These are phyloP conservation scores for Zopfia rhizophila DNA, from an alignment of 2,329 filamentous ascomycete species.

Conservation along the genomic window DNA sequence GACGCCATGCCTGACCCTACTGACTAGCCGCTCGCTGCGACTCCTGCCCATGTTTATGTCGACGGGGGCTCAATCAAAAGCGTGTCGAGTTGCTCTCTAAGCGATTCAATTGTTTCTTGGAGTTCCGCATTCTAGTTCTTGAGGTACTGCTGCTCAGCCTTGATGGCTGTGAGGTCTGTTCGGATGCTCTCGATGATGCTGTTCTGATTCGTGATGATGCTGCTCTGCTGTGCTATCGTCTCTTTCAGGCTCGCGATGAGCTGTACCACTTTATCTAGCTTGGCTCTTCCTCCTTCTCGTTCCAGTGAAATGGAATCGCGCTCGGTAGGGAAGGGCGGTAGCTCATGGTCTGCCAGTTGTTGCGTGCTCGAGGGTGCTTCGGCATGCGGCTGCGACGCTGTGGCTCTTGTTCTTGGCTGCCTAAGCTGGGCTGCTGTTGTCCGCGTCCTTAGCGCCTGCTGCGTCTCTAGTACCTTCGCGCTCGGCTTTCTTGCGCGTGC, in stretches of 20 bases:
- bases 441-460: too few relatives aligned
- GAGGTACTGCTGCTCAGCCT: conserved; percentile 14
- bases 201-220: conserved; percentile 12
- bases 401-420: too few relatives aligned
- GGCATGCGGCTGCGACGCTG: too few relatives aligned
- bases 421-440: too few relatives aligned
- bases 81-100: conserved; percentile 16
- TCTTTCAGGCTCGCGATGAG: conserved; percentile 19
- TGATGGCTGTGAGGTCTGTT: conserved; percentile 3
- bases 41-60: conserved; percentile 16
- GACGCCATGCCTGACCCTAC: conserved; percentile 8
- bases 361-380: neutral
- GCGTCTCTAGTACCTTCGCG: neutral
- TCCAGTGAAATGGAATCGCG: neutral
- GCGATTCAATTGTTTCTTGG: conserved; percentile 6
- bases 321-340: neutral
- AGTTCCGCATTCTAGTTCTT: conserved; percentile 11
- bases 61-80: conserved; percentile 13
- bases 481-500: neutral
- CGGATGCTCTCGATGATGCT: conserved; percentile 8
- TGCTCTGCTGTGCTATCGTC: conserved; percentile 17
- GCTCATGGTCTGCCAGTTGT: neutral
- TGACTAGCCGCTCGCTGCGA: conserved; percentile 14
- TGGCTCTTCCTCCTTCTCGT: neutral
- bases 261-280: neutral